Evolutionary conservation across 1,139 yeast species (phyloP), one percentile per base, ranked within the genome.

Genomic region (Yamadazyma epiphylla): DNA sequence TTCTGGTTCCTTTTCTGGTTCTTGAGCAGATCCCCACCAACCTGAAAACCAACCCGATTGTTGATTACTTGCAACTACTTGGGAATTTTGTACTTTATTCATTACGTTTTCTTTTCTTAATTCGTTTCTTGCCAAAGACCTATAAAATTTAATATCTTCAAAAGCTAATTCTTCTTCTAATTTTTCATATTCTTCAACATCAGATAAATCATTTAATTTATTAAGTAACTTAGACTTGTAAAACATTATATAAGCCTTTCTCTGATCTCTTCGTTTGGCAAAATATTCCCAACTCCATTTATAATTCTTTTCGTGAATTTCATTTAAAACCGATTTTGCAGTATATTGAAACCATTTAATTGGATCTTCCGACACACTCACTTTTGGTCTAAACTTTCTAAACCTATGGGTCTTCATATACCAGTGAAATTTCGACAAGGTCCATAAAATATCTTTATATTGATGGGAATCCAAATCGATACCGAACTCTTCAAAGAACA

Each of bases 261-360:
- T 67, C 48, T 83, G 80, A 36, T 83, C 84, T 41, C 95, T 65
- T 46, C 95, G 70, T 34, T 67, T 70, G 30, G 74, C 74, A 43
- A 91, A 77, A 48, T 75, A 74, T 2, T 73, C 94, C 98, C 98
- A 94, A 24, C 88, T 79, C 94, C 96, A 86, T 47, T 75, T 79
- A 42, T 79, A 73, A 47, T 85, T 77, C 45, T 71, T 76, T 40
- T 86, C 91, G 44, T 84, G 95, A 22, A 94, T 80, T 51, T 88
- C 96, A 37, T 77, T 67, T 30, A 76, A 60, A 3, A 91, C 83
- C 12, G 86, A 78, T 17, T 72, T 60, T 0, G 85, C 94, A 2
- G 91, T 84, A 52, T 84, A 94, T 41, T 64, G 58, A 46, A 91
- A 76, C 98, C 98, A 94, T 24, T 74, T 79, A 30, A 56, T 64